Evolutionary conservation across 805 yeast species (phyloP).

Genomic region (Starmerella etchellsii): DNA sequence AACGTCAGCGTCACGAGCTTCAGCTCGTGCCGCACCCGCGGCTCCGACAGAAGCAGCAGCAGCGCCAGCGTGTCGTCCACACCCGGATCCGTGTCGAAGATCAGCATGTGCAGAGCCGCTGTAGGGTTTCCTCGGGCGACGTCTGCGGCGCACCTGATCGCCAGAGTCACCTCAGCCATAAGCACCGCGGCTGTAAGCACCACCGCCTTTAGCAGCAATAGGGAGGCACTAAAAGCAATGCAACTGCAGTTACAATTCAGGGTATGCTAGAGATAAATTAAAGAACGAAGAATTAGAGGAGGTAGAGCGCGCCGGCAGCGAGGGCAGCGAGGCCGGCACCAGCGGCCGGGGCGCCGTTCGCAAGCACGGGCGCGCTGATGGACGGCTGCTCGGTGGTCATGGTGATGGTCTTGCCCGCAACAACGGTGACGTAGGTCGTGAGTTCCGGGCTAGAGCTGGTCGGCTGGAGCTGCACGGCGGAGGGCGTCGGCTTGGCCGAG

Average conservation of each 20-base stretch:
- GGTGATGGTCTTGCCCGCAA: conserved; percentile 19
- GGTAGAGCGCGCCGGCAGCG: conserved; percentile 13
- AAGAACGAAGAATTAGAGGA: no score
- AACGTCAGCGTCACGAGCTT: conserved; percentile 28
- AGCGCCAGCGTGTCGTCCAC: conserved; percentile 33
- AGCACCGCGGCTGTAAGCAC: no score
- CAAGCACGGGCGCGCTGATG: conserved; percentile 9
- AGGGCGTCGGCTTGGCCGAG: conserved; percentile 4
- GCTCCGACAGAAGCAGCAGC: conserved; percentile 27
- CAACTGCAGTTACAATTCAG: no score
- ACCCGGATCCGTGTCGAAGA: conserved; percentile 34
- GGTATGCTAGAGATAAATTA: no score
- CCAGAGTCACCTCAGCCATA: no score
- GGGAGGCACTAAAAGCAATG: no score
- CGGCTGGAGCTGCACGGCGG: background rate
- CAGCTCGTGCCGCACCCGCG: conserved; percentile 22
- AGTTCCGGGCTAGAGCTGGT: conserved; percentile 1
- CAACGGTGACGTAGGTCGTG: conserved; percentile 19
- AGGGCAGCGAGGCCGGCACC: conserved; percentile 16
- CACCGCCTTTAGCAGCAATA: no score
- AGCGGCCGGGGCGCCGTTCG: conserved; percentile 6
- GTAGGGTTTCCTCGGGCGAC: no score
- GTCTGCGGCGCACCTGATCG: no score
- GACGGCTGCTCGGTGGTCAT: conserved; percentile 15
- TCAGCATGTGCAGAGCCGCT: no score